A percentile compares a stretch with the other conserved stretches of the same genome.
phyloP scores from a whole-genome alignment of 139 green algal species.

The Yamagishiella unicocca region DNA sequence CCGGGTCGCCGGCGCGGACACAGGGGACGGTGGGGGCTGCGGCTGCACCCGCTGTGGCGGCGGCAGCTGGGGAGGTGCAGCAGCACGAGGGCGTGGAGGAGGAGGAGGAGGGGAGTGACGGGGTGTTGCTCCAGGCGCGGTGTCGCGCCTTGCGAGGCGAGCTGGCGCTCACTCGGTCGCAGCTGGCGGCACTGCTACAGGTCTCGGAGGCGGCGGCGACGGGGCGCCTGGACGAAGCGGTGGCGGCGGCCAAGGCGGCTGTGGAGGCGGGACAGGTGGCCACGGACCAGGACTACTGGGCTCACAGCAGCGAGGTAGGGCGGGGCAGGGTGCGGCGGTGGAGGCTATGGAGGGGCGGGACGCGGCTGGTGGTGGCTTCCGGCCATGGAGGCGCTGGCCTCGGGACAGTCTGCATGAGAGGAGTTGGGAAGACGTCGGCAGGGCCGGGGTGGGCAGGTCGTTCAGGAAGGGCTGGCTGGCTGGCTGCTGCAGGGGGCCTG shows the following conservation, averaged over 20 bases:
- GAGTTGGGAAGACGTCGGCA: too few species aligned
- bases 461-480: too few species aligned
- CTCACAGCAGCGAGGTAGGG: background rate
- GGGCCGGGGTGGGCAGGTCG: too few species aligned
- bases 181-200: background rate
- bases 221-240: constrained; percentile 3
- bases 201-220: constrained; percentile 21
- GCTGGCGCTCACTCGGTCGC: background rate
- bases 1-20: background rate
- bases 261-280: background rate
- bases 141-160: constrained; percentile 12
- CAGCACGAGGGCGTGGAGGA: background rate
- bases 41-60: background rate
- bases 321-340: background rate
- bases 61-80: background rate
- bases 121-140: background rate
- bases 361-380: background rate
- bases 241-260: constrained; percentile 1
- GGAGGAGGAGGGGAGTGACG: background rate
- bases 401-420: too few species aligned
- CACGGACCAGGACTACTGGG: constrained; percentile 6
- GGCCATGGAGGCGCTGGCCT: too few species aligned
- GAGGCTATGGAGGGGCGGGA: background rate
- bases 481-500: too few species aligned
- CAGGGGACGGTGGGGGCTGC: background rate